phyloP scores from a whole-genome alignment of 257 asterid genomes.

The Salvia miltiorrhiza region DNA sequence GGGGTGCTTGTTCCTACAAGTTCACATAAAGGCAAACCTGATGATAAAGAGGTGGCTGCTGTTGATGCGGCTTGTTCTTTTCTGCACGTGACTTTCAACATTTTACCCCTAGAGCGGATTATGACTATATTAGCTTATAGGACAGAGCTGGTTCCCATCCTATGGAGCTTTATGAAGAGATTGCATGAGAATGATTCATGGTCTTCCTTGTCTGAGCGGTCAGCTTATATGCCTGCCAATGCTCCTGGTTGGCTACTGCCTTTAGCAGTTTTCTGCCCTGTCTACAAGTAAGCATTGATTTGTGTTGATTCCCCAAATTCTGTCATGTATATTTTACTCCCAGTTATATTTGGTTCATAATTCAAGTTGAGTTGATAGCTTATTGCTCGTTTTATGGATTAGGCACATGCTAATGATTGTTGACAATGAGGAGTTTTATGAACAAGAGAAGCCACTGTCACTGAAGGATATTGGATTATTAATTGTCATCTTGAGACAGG shows the following conservation, averaged over 20 bases:
- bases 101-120: conserved; percentile 77
- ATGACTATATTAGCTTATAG: conserved; percentile 94
- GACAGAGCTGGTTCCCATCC: conserved; percentile 78
- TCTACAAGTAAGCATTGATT: conserved; percentile 71
- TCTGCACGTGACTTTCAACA: conserved; percentile 69
- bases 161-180: conserved; percentile 87
- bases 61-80: conserved; percentile 89
- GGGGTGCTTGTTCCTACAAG: conserved; percentile 45
- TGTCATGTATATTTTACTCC: conserved; percentile 14
- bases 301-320: conserved; percentile 11
- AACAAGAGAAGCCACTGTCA: conserved; percentile 84
- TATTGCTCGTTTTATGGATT: conserved; percentile 30
- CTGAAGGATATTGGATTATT: conserved; percentile 73
- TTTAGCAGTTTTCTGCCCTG: conserved; percentile 91
- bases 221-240: conserved; percentile 63
- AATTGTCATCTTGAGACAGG: conserved; percentile 90
- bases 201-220: conserved; percentile 70
- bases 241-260: conserved; percentile 89
- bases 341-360: conserved; percentile 16
- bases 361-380: conserved; percentile 23
- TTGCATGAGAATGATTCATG: conserved; percentile 74
- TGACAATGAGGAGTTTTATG: conserved; percentile 96
- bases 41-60: conserved; percentile 63
- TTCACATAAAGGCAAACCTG: conserved; percentile 45
- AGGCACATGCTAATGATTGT: conserved; percentile 96